Base-by-base conservation (phyloP, 2,329 filamentous ascomycete species). In the Fusarium metavorans region DNA sequence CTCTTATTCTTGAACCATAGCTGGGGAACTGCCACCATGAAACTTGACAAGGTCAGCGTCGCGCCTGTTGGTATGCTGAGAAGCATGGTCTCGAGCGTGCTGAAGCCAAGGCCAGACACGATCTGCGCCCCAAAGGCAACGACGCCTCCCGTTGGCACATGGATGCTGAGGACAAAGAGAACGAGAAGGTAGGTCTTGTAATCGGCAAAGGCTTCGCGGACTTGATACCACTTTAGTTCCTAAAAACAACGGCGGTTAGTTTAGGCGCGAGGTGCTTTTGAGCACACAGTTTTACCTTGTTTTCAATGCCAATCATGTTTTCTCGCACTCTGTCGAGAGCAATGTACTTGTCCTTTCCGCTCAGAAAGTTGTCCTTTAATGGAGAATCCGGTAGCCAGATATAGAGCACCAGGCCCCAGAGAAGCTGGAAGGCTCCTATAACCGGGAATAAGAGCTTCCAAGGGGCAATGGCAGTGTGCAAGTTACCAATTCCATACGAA, bases 51-150 rank as follows among this genome's bases (percentile, higher is more conserved):
- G 14, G 65, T 45, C 10, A 14, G n/a, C 62, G 34, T 45, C 23
- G 39, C 23, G 4, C 56, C 56, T n/a, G 48, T 68, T 63, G 71
- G 67, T 64, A 71, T 71, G 4, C 48, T 67, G 11, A 76, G 66
- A 16, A 76, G 66, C 14, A 70, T 48, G 5, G 74, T 68, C 6
- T 50, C 50, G 4, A 75, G 66, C 4, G 35, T 67, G 4, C 54
- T 56, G 45, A 68, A 73, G 16, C 74, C 74, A 23, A 76, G 65
- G n/a, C 70, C 74, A 8, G 71, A 60, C 32, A 76, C 68, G 34
- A 69, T 66, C 43, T 68, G 69, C 5, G 86, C 88, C 5, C 86
- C 86, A 63, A 89, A 90, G 6, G 72, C 72, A 13, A 75, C 75
- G 5, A 82, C 71, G 1, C 79, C 81, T 6, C 80, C 81, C 8